These are phyloP conservation scores for Venturia oleaginea DNA, from an alignment of 2,329 filamentous ascomycete genomes.

Conservation along the genomic window DNA sequence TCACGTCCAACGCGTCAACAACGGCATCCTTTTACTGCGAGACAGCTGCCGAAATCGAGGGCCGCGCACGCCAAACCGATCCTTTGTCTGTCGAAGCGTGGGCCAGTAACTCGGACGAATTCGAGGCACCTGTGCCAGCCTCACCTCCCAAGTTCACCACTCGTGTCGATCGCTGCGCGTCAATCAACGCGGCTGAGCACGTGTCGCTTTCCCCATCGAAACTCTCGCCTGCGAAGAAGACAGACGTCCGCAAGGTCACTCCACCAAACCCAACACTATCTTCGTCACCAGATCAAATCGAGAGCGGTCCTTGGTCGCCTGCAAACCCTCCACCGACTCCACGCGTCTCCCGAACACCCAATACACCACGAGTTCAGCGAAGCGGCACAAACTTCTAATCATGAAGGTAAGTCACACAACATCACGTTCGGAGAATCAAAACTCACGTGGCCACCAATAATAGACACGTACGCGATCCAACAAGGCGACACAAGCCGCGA, in stretches of 20 bases:
- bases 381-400: not conserved
- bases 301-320: not conserved
- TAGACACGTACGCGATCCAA: not conserved
- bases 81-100: not conserved
- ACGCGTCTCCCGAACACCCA: not conserved
- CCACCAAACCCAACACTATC: slow-evolving; percentile 2
- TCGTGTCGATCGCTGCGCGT: not conserved
- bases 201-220: not conserved
- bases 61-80: not conserved
- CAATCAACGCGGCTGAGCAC: not conserved
- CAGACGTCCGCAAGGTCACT: not conserved
- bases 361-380: not conserved
- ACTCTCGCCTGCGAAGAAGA: not conserved
- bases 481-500: not conserved
- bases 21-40: not conserved
- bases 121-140: not conserved
- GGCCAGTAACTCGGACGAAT: not conserved
- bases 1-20: not conserved
- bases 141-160: not conserved
- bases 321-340: not conserved
- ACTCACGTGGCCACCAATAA: not conserved
- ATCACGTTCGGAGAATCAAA: not conserved
- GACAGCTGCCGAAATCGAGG: not conserved
- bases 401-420: not conserved
- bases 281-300: not conserved